Conservation (phyloP, 2,329 filamentous ascomycete genomes). For the Talaromyces sp. region DNA sequence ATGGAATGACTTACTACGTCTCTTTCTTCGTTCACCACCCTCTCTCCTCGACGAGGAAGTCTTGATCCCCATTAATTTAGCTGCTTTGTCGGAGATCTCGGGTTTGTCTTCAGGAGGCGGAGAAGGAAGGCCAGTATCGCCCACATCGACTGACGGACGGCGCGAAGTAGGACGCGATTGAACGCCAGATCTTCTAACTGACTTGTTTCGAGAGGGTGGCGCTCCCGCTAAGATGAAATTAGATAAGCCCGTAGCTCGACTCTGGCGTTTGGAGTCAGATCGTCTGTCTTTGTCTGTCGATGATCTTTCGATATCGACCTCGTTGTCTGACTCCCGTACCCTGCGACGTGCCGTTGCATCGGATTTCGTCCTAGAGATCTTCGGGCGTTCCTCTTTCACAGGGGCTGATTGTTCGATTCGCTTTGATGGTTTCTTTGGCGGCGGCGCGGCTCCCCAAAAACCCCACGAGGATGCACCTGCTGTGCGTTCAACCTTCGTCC, state of each 20-base stretch:
- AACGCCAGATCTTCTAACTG: constrained; percentile 61
- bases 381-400: constrained; percentile 44
- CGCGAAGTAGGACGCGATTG: constrained; percentile 59
- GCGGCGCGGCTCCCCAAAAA: constrained; percentile 63
- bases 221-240: constrained; percentile 66
- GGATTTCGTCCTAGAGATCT: constrained; percentile 57
- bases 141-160: constrained; percentile 66
- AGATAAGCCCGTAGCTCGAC: constrained; percentile 57
- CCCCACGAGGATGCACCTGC: constrained; percentile 69
- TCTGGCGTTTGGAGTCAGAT: constrained; percentile 54
- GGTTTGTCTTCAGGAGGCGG: constrained; percentile 69
- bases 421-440: constrained; percentile 48
- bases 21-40: constrained; percentile 55
- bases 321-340: constrained; percentile 59
- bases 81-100: constrained; percentile 71
- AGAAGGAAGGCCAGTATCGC: constrained; percentile 62
- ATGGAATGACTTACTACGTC: constrained; percentile 34
- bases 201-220: constrained; percentile 59
- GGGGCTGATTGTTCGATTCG: constrained; percentile 42
- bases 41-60: constrained; percentile 46
- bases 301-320: constrained; percentile 49
- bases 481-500: constrained; percentile 71
- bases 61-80: constrained; percentile 68
- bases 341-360: constrained; percentile 56
- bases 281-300: constrained; percentile 69